Evolutionary conservation across 2,329 filamentous ascomycete genomes (phyloP).

Genomic region (Aspergillus ochraceoroseus): DNA sequence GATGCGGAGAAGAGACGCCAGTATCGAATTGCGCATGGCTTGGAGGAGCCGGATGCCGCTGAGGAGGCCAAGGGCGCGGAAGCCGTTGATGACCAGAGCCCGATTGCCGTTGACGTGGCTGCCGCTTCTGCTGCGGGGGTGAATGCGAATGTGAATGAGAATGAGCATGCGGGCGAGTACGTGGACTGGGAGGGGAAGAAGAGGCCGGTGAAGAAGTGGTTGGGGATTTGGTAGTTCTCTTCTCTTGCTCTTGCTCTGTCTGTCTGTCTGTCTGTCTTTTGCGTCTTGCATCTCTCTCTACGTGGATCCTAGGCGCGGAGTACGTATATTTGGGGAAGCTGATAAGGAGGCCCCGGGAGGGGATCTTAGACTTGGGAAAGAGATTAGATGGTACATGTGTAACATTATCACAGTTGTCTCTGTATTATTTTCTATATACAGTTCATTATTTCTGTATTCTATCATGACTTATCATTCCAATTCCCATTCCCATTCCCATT

Average conservation of each 20-base stretch:
- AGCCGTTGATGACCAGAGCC: no score
- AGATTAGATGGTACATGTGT: slow-evolving; percentile 7
- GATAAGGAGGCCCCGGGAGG: no score
- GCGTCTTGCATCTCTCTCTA: no score
- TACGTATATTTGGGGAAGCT: no score
- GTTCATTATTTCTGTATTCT: slow-evolving; percentile 9
- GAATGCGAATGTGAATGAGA: slow-evolving; percentile 33
- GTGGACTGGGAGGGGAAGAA: slow-evolving; percentile 44
- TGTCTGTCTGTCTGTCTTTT: not conserved
- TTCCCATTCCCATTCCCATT: no score
- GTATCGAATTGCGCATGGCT: slow-evolving; percentile 79
- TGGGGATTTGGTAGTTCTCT: slow-evolving; percentile 66
- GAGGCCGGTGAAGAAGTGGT: slow-evolving; percentile 67
- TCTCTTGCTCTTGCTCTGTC: not conserved
- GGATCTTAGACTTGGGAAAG: not conserved
- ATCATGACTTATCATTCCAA: no score
- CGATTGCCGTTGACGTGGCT: no score
- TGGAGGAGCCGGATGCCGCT: slow-evolving; percentile 52
- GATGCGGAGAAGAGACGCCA: slow-evolving; percentile 82
- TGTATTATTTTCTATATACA: slow-evolving; percentile 22
- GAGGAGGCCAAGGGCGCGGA: slow-evolving; percentile 32
- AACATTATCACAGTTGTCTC: slow-evolving; percentile 16
- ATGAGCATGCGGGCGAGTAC: slow-evolving; percentile 34
- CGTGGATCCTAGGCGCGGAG: no score
- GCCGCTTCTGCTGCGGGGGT: slow-evolving; percentile 14